phyloP scores from a whole-genome alignment of 1,284 basidiomycete genomes.

The Ceratobasidium sp. region DNA sequence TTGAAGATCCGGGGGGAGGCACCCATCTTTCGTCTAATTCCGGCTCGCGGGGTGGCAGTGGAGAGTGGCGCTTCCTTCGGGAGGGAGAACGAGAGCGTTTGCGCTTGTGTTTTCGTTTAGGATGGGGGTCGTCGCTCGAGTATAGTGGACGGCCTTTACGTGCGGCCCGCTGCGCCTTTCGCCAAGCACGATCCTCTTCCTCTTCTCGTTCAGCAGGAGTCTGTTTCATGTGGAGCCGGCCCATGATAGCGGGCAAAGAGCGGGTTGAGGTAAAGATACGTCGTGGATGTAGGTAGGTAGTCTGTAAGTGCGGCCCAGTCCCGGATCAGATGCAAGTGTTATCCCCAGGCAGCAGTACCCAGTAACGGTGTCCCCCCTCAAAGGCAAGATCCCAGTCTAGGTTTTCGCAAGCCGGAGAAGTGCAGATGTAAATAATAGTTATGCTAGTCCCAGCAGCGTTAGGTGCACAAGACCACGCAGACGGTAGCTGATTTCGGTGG shows the following conservation, averaged over 20 bases:
- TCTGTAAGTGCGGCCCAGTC: no score
- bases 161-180: constrained; percentile 44
- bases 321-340: no score
- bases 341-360: no score
- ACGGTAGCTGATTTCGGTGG: no score
- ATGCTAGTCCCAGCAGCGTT: no score
- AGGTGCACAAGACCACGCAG: no score
- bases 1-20: constrained; percentile 51
- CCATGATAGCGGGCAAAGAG: neutral
- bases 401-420: no score
- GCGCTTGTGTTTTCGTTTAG: constrained; percentile 6
- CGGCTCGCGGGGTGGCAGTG: constrained; percentile 10
- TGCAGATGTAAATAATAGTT: no score
- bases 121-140: constrained; percentile 15
- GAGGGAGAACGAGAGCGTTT: constrained; percentile 24
- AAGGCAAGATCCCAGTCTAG: no score
- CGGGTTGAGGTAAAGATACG: neutral
- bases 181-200: constrained; percentile 46
- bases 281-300: neutral
- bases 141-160: constrained; percentile 38
- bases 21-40: constrained; percentile 21
- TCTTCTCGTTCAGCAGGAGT: constrained; percentile 43
- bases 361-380: no score
- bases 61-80: constrained; percentile 12
- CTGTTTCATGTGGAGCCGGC: constrained; percentile 43